A percentile compares a stretch with the other conserved stretches of the same genome.
phyloP scores from a whole-genome alignment of 2,329 filamentous ascomycete species.

The Trichoderma sp. region DNA sequence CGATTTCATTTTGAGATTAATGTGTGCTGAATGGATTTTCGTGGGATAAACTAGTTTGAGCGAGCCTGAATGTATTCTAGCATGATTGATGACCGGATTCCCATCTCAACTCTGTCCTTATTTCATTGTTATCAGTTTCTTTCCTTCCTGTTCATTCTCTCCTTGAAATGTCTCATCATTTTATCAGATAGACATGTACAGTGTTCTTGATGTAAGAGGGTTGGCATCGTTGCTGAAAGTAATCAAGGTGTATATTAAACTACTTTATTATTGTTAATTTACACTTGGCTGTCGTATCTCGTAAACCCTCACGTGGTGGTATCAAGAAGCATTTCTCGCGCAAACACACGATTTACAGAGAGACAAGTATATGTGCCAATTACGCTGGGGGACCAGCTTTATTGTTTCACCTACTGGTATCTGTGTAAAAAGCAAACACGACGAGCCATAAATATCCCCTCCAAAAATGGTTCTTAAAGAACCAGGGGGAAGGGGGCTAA shows the following conservation, averaged over 20 bases:
- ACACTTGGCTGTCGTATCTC: background rate
- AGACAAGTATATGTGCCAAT: background rate
- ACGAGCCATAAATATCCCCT: background rate
- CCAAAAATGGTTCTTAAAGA: background rate
- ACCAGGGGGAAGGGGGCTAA: background rate
- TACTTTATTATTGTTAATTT: background rate
- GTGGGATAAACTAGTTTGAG: background rate
- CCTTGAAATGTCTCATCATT: background rate
- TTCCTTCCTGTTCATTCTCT: background rate
- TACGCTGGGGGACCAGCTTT: conserved; percentile 17
- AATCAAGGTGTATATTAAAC: background rate
- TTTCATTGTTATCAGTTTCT: too few species aligned
- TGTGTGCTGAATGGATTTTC: background rate
- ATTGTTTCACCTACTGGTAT: conserved; percentile 32
- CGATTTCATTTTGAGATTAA: background rate
- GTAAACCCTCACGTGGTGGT: background rate
- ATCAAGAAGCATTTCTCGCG: background rate
- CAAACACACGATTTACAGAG: background rate
- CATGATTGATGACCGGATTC: background rate
- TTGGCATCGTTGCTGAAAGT: background rate
- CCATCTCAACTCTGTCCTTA: background rate
- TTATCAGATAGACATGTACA: background rate
- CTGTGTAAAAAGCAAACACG: conserved; percentile 22
- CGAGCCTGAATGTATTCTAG: background rate
- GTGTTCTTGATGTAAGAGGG: background rate